phyloP scores from a whole-genome alignment of 352 stramenopile genomes.

The Phytophthora brassicae region DNA sequence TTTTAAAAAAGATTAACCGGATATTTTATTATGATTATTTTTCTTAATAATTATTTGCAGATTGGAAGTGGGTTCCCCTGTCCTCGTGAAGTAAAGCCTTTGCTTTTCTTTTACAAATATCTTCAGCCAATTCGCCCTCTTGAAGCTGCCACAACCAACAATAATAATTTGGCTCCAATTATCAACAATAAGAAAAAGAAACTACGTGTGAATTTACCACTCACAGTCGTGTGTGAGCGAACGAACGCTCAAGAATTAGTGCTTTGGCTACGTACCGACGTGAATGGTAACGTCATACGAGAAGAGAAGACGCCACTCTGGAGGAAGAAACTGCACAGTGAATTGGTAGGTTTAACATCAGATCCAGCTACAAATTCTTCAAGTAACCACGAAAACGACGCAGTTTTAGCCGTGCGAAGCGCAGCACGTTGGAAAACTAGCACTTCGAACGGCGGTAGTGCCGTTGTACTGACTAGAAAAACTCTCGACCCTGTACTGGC shows the following conservation, averaged over 20 bases:
- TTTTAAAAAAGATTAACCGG: too few relatives aligned
- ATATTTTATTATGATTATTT: too few relatives aligned
- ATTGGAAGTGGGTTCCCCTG: conserved; percentile 13
- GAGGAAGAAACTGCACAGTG: conserved; percentile 57
- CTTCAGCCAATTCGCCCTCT: conserved; percentile 54
- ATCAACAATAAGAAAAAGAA: conserved; percentile 31
- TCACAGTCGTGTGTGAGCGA: conserved; percentile 68
- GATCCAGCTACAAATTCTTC: not conserved
- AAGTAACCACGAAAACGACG: conserved; percentile 19
- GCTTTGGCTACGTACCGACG: conserved; percentile 61
- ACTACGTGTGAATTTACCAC: conserved; percentile 58
- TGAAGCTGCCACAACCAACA: not conserved
- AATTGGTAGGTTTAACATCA: conserved; percentile 29
- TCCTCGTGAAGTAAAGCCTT: conserved; percentile 44
- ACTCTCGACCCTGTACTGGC: conserved; percentile 64
- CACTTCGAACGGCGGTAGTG: conserved; percentile 44
- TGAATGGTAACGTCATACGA: conserved; percentile 40
- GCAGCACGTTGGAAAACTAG: conserved; percentile 53
- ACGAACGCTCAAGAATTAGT: conserved; percentile 50
- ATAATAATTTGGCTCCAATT: not conserved
- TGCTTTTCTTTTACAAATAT: conserved; percentile 86
- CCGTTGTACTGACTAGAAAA: conserved; percentile 55
- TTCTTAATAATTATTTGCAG: conserved; percentile 4
- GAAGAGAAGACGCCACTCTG: conserved; percentile 55
- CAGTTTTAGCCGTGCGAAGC: conserved; percentile 63